Evolutionary conservation across 2,329 filamentous ascomycete species (phyloP), one percentile per base, ranked within the genome.

Genomic region (Monilinia vaccinii-corymbosi): DNA sequence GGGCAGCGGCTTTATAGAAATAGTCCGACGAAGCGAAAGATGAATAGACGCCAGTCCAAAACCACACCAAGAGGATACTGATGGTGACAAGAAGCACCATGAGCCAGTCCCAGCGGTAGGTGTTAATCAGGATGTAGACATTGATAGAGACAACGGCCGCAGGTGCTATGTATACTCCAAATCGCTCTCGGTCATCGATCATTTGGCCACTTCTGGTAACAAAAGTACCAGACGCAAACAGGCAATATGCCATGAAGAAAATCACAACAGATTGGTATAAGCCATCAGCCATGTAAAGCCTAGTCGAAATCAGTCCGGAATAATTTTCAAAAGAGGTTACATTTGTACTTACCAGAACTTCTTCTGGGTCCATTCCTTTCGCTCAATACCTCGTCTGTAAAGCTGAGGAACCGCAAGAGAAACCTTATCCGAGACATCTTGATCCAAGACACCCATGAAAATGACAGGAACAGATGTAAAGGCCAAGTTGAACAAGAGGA

Each of bases 31-130:
- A 64, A 8, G 52, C 62, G 59, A 70, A 85, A 36, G 73, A 75
- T 5, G 69, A 74, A 75, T 95, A 99, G 42, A 96, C 81, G 34
- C 91, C 94, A 7, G 94, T 97, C 91, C 94, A 97, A 77, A 96
- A 88, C 79, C 91, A 99, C 70, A 97, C 84, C 68, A 97, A 83
- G 34, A 97, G 73, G 63, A 88, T 88, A 75, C 91, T 96, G 73
- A 97, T 81, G 28, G 76, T 75, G 56, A 95, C 87, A 63, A 97
- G 87, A 61, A 96, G 77, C 25, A 92, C 75, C 75, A 95, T 95
- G 69, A 99, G 79, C 93, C 93, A 99, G 73, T 99, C 94, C 94
- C 94, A 99, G 62, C 93, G 85, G 74, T 96, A 97, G 0, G 89
- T 95, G 75, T 99, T 99, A 77, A 97, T 85, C 65, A 99, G 78